Conservation (phyloP, 768 basidiomycete genomes). For the Boletus coccyginus region DNA sequence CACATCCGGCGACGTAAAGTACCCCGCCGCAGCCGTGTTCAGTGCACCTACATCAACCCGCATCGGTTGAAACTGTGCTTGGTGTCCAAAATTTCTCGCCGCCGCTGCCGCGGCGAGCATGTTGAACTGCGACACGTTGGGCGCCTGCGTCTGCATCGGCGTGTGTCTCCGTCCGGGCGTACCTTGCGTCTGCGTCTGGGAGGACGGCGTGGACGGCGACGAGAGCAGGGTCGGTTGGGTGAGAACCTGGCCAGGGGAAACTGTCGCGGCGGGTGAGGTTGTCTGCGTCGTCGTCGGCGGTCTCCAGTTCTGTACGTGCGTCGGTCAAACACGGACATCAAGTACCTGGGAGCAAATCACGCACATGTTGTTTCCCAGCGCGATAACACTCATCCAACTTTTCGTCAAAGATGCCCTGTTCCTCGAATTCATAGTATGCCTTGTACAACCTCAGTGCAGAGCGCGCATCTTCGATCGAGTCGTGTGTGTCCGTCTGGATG, state of each 20-base stretch:
- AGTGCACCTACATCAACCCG: conserved; percentile 10
- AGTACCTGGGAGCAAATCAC: conserved; percentile 21
- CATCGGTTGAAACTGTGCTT: conserved; percentile 22
- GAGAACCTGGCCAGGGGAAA: not conserved
- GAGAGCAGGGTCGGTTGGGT: conserved; percentile 1
- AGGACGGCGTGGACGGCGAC: conserved; percentile 2
- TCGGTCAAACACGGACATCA: too few relatives aligned
- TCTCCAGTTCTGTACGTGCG: conserved; percentile 48
- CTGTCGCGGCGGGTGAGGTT: not conserved
- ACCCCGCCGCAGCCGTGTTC: conserved; percentile 17
- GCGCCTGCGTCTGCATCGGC: not conserved
- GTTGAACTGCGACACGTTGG: conserved; percentile 26
- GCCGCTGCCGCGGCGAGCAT: conserved; percentile 26
- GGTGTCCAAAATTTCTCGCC: conserved; percentile 23
- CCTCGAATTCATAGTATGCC: conserved; percentile 74
- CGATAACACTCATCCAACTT: conserved; percentile 85
- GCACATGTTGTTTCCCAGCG: conserved; percentile 70
- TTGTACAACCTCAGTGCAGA: conserved; percentile 85
- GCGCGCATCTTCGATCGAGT: conserved; percentile 96
- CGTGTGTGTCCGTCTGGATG: conserved; percentile 93
- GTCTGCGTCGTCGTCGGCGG: conserved; percentile 37
- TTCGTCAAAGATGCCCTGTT: conserved; percentile 73
- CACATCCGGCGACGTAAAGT: conserved; percentile 20
- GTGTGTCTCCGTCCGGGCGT: not conserved
- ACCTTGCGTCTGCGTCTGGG: not conserved